A percentile compares a stretch with the other conserved stretches of the same genome.
phyloP scores from a whole-genome alignment of 2,329 filamentous ascomycete species.

The Pseudohalonectria lignicola region DNA sequence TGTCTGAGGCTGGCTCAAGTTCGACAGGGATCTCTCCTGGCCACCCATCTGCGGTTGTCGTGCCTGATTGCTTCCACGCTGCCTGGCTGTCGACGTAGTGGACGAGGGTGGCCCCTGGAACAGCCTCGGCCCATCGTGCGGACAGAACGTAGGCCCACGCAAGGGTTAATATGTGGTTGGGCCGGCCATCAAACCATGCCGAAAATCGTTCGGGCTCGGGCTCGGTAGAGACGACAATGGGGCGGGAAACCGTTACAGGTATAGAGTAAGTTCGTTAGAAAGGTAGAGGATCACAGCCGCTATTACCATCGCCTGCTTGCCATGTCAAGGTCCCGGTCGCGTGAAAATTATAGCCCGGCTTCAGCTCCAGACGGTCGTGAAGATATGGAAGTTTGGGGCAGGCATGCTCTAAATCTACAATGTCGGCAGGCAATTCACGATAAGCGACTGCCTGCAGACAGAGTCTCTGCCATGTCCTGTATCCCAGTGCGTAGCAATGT shows the following conservation, averaged over 20 bases:
- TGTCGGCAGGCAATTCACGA: slow-evolving; percentile 1
- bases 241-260: slow-evolving; percentile 4
- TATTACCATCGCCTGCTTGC: not conserved
- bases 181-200: slow-evolving; percentile 1
- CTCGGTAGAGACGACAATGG: slow-evolving; percentile 2
- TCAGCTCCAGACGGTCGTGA: slow-evolving; percentile 1
- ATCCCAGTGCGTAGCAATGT: not conserved
- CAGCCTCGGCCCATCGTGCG: slow-evolving; percentile 2
- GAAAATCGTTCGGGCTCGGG: slow-evolving; percentile 1
- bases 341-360: slow-evolving; percentile 2
- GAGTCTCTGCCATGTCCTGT: slow-evolving; percentile 4
- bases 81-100: slow-evolving; percentile 1
- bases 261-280: not conserved
- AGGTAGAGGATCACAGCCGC: not conserved
- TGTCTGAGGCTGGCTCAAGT: slow-evolving; percentile 2
- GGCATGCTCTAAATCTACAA: slow-evolving; percentile 3
- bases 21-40: not conserved
- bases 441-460: not conserved
- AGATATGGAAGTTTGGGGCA: slow-evolving; percentile 1
- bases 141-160: slow-evolving; percentile 4
- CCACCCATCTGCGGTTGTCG: not conserved
- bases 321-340: not conserved
- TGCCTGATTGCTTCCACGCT: not conserved
- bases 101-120: not conserved
- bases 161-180: slow-evolving; percentile 3